Base-by-base conservation (phyloP, 108 stramenopile species). In the Cylindrotheca fusiformis region DNA sequence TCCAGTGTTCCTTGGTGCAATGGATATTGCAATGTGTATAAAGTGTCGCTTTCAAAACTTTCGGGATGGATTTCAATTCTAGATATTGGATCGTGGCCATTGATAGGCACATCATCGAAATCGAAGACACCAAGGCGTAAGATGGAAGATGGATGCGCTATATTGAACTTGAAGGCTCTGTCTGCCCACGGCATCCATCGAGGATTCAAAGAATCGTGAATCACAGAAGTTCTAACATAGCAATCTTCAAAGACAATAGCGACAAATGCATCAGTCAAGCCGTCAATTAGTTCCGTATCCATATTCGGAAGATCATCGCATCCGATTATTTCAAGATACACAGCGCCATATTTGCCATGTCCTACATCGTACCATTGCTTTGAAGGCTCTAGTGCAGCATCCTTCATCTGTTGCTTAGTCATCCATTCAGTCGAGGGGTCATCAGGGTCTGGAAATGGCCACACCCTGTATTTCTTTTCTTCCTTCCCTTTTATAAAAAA, bases 371-470 rank as follows among this genome's bases (percentile, higher is more conserved):
- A 72, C 76, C 76, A 82, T n/a, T 58, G 32, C 0, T 27, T 41
- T 1, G 60, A 58, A 0, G 75, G 74, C 33, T 75, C 47, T 32
- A 58, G 22, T 17, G 77, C 65, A 28, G 50, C 52, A 2, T 58
- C 48, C 32, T 67, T 25, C 19, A 82, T 62, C 46, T 74, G 45
- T 32, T 62, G 25, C 32, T 71, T 71, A 1, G 76, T 82, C 69
- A 82, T 63, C 64, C 58, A 82, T 19, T 31, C 45, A 0, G 77
- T 82, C 5, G 69, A 45, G 4, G 65, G 60, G 31, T 81, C 44
- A 17, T 55, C 23, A 4, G 85, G 85, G 60, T 90, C 86, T 2
- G 84, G 81, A 49, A 74, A 67, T 0, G 89, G 89, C 51, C 69
- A 72, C 10, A 85, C 80, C 0, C 63, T 71, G 56, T 65, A 68